Conservation (phyloP, 2,329 filamentous ascomycete species). For the Capronia americana region DNA sequence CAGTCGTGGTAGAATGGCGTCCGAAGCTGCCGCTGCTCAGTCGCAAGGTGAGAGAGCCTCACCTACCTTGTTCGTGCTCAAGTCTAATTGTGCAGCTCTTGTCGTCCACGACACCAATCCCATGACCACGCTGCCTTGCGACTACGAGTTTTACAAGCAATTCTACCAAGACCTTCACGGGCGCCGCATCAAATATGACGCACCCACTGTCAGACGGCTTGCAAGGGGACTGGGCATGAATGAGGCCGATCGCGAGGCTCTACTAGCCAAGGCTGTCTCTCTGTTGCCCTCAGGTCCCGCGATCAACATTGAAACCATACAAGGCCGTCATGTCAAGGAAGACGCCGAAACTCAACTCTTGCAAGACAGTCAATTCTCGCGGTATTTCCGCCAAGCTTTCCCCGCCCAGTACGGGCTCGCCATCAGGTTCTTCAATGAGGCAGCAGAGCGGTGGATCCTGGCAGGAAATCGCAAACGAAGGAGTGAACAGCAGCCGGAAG, state of each 20-base stretch:
- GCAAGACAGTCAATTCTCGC: too few species aligned
- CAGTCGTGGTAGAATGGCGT: not conserved
- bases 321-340: too few species aligned
- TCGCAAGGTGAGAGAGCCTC: not conserved
- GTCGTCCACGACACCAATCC: not conserved
- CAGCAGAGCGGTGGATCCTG: not conserved
- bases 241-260: too few species aligned
- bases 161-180: not conserved
- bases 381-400: not conserved
- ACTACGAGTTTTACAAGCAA: not conserved
- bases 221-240: not conserved
- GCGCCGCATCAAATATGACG: not conserved
- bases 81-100: not conserved
- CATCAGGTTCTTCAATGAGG: constrained; percentile 2
- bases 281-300: too few species aligned
- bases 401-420: not conserved
- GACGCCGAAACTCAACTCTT: too few species aligned
- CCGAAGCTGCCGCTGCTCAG: not conserved
- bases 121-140: not conserved
- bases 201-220: not conserved
- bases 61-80: not conserved
- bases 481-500: not conserved
- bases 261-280: too few species aligned
- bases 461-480: not conserved
- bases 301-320: not conserved